Conservation (phyloP, 2,329 filamentous ascomycete genomes). For the Xylaria sp. region DNA sequence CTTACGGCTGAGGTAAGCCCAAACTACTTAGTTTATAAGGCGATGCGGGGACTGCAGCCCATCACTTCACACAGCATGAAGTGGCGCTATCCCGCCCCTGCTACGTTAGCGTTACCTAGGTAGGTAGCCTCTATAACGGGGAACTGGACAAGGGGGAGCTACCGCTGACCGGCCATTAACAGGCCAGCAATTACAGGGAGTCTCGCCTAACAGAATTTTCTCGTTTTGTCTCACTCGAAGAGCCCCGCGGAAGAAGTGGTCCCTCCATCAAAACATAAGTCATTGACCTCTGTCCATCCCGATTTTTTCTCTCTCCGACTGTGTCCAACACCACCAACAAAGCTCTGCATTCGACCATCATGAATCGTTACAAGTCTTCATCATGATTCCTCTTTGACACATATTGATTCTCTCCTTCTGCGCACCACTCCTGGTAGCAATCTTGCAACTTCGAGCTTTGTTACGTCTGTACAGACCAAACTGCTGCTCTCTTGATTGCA, state of each 20-base stretch:
- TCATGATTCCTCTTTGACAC: slow-evolving; percentile 36
- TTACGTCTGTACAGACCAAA: background rate
- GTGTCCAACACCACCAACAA: slow-evolving; percentile 26
- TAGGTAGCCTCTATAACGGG: background rate
- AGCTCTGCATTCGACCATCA: slow-evolving; percentile 29
- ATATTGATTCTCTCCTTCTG: background rate
- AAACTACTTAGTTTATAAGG: background rate
- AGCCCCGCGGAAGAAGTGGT: slow-evolving; percentile 25
- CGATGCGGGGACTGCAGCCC: slow-evolving; percentile 20
- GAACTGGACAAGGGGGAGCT: background rate
- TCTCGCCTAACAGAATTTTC: slow-evolving; percentile 22
- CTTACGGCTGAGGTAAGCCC: too few relatives aligned
- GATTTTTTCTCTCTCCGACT: slow-evolving; percentile 18
- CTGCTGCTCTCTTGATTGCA: background rate
- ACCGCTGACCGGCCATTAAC: slow-evolving; percentile 9
- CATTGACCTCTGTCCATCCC: slow-evolving; percentile 22
- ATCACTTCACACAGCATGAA: slow-evolving; percentile 8
- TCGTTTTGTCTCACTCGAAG: slow-evolving; percentile 20
- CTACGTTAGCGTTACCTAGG: background rate
- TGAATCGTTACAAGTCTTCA: slow-evolving; percentile 30
- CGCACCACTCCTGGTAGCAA: slow-evolving; percentile 14
- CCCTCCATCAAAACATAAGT: slow-evolving; percentile 14
- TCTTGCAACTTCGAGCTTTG: slow-evolving; percentile 5
- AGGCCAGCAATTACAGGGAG: background rate
- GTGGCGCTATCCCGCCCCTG: slow-evolving; percentile 27